These are phyloP conservation scores for Fusarium verrucosum DNA, from an alignment of 2,329 filamentous ascomycete species.

Conservation along the genomic window DNA sequence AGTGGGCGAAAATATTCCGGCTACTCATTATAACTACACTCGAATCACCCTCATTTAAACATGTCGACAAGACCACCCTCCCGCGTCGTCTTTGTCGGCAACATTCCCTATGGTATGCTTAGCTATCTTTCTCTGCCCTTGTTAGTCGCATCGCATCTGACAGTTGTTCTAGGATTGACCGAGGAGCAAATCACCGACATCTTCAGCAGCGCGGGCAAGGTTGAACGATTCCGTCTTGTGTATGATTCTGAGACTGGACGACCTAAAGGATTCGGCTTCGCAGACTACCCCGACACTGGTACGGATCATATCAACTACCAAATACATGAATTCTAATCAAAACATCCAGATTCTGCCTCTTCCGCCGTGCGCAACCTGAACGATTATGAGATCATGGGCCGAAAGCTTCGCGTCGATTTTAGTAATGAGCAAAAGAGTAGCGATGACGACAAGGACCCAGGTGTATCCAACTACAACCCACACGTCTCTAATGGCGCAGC, in stretches of 20 bases:
- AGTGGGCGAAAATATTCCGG: not conserved
- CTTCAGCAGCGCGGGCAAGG: slow-evolving; percentile 88
- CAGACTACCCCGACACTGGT: slow-evolving; percentile 93
- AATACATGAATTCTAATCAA: slow-evolving; percentile 25
- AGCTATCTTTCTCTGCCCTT: not conserved
- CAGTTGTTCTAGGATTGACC: slow-evolving; percentile 74
- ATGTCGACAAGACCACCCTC: slow-evolving; percentile 81
- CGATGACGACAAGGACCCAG: slow-evolving; percentile 57
- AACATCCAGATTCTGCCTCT: slow-evolving; percentile 73
- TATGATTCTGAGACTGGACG: slow-evolving; percentile 95
- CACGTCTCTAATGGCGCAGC: slow-evolving; percentile 49
- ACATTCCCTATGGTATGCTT: slow-evolving; percentile 80
- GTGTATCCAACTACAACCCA: slow-evolving; percentile 38
- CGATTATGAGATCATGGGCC: slow-evolving; percentile 93
- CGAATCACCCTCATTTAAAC: not conserved
- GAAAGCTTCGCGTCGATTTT: slow-evolving; percentile 94
- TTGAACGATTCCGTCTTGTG: slow-evolving; percentile 90
- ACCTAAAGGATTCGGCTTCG: slow-evolving; percentile 96
- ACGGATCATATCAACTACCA: slow-evolving; percentile 38
- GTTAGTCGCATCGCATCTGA: slow-evolving; percentile 33
- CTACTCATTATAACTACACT: not conserved
- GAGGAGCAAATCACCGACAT: slow-evolving; percentile 97
- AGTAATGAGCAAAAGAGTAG: slow-evolving; percentile 88
- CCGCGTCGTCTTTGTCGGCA: slow-evolving; percentile 84
- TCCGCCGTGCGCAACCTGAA: slow-evolving; percentile 96